Conservation (phyloP, 2,329 filamentous ascomycete species). For the Madurella fahalii region DNA sequence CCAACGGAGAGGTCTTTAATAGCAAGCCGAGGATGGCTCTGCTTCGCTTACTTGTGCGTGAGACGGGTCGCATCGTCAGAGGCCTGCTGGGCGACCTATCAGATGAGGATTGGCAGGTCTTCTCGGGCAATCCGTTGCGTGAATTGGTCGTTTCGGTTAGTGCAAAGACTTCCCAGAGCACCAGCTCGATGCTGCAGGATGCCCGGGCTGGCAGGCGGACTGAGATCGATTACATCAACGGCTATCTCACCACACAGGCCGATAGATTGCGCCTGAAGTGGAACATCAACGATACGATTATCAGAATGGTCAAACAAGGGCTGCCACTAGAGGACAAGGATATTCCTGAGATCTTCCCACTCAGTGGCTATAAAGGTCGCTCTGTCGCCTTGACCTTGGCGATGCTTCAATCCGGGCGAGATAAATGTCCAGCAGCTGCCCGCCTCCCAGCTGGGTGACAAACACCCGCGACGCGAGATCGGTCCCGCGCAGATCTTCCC, state of each 20-base stretch:
- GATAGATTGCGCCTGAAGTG: conserved; percentile 1
- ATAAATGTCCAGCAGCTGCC: conserved; percentile 23
- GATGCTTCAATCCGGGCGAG: conserved; percentile 10
- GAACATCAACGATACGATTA: background rate
- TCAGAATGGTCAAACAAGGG: background rate
- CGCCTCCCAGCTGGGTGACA: conserved; percentile 23
- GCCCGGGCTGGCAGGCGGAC: conserved; percentile 15
- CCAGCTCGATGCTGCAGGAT: conserved; percentile 36
- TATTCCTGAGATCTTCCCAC: too few species aligned
- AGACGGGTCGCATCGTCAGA: conserved; percentile 13
- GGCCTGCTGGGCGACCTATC: background rate
- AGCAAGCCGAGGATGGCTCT: background rate
- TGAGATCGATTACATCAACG: conserved; percentile 21
- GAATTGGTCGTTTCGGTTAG: conserved; percentile 18
- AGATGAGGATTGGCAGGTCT: conserved; percentile 29
- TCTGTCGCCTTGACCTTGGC: background rate
- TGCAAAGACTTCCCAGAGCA: conserved; percentile 28
- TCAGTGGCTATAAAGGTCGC: background rate
- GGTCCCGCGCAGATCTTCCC: conserved; percentile 15
- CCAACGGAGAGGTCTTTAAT: conserved; percentile 12
- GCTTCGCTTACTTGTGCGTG: conserved; percentile 3
- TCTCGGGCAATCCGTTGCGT: conserved; percentile 1
- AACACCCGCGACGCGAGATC: conserved; percentile 18
- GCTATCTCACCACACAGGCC: conserved; percentile 11
- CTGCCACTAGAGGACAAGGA: too few species aligned